Base-by-base conservation (phyloP, 768 basidiomycete genomes). In the Pleurotus pulmonarius region DNA sequence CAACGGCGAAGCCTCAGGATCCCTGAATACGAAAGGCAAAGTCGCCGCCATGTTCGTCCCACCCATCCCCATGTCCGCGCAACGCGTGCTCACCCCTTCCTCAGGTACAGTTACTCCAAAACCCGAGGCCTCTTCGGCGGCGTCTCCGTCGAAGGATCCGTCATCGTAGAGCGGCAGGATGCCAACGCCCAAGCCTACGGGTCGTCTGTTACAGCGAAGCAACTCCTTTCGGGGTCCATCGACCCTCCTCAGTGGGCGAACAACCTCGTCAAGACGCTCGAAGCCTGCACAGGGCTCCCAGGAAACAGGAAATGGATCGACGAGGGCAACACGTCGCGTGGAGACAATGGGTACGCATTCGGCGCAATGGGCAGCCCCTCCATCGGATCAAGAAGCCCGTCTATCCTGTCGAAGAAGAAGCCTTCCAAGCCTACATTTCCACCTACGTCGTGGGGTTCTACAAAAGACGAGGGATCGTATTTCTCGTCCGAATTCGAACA, bases 61-160 rank as follows among this genome's bases (percentile, higher is more conserved):
- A 52, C 46, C 20, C 11, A 49, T 54, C 25, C 16, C 34, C 53
- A 37, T 3, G 38, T 34, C 18, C 22, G 37, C 37, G 20, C 56
- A 55, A n/a, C 18, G 26, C 22, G 63, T 22, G 54, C 46, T 38
- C 47, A 48, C 40, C 46, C 49, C 29, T 47, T 5, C 46, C 18
- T 58, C 65, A 90, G 88, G 87, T 92, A 93, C 69, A 90, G 87
- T 65, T 94, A 94, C 65, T 90, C 88, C 6, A 96, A 95, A 69
- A 94, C 94, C 1, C 84, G 90, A 54, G 96, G 96, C 18, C 80
- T 98, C 3, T 98, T 97, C 59, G 95, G 96, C 26, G 96, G 96
- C 4, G 78, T 97, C 9, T 93, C 91, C 15, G 68, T 92, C 9
- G 90, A 92, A 73, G 94, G 94, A 11, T 91, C 90, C 1, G 86